These are phyloP conservation scores for Crataegus laevigata DNA, from an alignment of 306 rosid genomes.

Conservation along the genomic window DNA sequence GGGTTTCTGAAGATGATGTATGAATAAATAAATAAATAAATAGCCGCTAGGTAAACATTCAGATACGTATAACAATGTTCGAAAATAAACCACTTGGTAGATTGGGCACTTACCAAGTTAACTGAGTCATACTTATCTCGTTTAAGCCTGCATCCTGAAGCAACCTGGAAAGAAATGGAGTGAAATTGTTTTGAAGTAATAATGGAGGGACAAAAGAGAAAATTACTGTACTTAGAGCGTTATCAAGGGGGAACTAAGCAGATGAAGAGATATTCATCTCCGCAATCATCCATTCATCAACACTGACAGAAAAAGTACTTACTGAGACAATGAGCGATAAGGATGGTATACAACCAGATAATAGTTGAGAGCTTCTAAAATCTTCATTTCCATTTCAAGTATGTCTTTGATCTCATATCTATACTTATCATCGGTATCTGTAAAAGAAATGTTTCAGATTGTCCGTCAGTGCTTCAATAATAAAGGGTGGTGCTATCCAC, in stretches of 20 bases:
- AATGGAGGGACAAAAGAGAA: neutral
- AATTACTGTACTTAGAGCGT: neutral
- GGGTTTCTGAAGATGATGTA: neutral
- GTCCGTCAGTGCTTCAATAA: slow-evolving; percentile 16
- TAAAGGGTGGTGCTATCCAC: neutral
- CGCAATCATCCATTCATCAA: neutral
- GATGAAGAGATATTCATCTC: neutral
- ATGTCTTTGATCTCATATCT: slow-evolving; percentile 86
- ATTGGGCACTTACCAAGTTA: slow-evolving; percentile 60
- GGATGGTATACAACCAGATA: slow-evolving; percentile 93
- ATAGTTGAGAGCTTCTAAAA: slow-evolving; percentile 87
- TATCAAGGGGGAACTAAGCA: neutral
- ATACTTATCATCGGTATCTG: slow-evolving; percentile 80
- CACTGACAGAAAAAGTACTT: slow-evolving; percentile 21
- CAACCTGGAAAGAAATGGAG: slow-evolving; percentile 45
- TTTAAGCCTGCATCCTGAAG: slow-evolving; percentile 80
- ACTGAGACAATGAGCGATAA: slow-evolving; percentile 84
- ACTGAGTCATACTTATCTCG: slow-evolving; percentile 69
- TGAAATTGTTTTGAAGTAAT: neutral
- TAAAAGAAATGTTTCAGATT: slow-evolving; percentile 7
- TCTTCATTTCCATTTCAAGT: slow-evolving; percentile 98
- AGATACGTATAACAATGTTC: neutral
- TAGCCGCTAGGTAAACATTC: neutral
- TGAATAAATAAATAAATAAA: neutral
- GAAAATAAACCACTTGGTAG: neutral